Evolutionary conservation across 257 asterid genomes (phyloP).

Genomic region (Rhazya stricta): DNA sequence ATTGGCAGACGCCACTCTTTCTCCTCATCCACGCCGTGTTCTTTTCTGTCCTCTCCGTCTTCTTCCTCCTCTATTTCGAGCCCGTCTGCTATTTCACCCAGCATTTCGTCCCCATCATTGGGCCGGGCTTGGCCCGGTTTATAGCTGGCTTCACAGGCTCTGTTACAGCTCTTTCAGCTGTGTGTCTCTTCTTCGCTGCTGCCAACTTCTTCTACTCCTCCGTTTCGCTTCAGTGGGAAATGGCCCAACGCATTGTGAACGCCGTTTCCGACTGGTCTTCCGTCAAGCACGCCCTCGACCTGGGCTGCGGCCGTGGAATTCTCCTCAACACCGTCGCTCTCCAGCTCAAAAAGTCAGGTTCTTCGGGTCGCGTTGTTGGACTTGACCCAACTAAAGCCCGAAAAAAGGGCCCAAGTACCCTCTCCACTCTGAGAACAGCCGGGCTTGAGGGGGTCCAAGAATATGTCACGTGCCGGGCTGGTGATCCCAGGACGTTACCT

Average conservation of each 20-base stretch:
- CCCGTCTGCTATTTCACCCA: slow-evolving; percentile 55
- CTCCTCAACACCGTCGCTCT: slow-evolving; percentile 85
- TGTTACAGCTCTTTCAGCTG: slow-evolving; percentile 80
- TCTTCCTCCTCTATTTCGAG: slow-evolving; percentile 74
- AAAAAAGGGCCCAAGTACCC: slow-evolving; percentile 25
- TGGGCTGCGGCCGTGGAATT: slow-evolving; percentile 93
- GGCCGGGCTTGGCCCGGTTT: slow-evolving; percentile 72
- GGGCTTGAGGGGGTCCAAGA: slow-evolving; percentile 88
- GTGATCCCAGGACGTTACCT: slow-evolving; percentile 81
- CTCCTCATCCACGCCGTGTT: slow-evolving; percentile 59
- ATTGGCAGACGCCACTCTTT: slow-evolving; percentile 81
- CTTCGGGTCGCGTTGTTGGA: slow-evolving; percentile 93
- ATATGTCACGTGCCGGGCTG: slow-evolving; percentile 91
- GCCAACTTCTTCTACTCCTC: slow-evolving; percentile 80
- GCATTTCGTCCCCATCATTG: slow-evolving; percentile 37
- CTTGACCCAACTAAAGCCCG: slow-evolving; percentile 41
- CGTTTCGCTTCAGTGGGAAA: slow-evolving; percentile 81
- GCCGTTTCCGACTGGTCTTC: slow-evolving; percentile 80
- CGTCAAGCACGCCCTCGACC: slow-evolving; percentile 81
- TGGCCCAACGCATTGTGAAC: slow-evolving; percentile 88
- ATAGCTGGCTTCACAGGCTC: slow-evolving; percentile 83
- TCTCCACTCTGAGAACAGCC: slow-evolving; percentile 64
- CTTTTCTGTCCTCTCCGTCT: slow-evolving; percentile 55
- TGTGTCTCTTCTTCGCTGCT: slow-evolving; percentile 83
- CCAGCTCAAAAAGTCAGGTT: slow-evolving; percentile 86